Conservation (phyloP, 176 grass and related monocot genomes). For the Tuctoria greenei region DNA sequence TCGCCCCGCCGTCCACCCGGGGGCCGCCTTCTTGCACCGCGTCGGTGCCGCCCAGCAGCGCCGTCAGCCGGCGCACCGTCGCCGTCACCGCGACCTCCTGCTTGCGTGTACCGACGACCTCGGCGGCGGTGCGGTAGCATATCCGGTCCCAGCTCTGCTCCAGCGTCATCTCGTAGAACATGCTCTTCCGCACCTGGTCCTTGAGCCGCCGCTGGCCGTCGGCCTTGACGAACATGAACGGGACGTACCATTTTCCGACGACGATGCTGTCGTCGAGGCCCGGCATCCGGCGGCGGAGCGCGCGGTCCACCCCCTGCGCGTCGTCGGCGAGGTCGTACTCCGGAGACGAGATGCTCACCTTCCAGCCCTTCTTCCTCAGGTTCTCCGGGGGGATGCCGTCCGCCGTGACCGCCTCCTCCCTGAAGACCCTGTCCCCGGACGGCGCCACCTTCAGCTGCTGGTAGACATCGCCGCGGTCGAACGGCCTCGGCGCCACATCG, state of each 20-base stretch:
- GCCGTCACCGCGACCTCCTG: background rate
- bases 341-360: background rate
- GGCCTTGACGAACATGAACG: conserved; percentile 47
- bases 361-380: conserved; percentile 44
- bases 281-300: conserved; percentile 25
- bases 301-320: conserved; percentile 20
- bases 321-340: background rate
- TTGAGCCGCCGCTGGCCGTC: background rate
- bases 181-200: conserved; percentile 10
- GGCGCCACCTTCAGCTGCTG: conserved; percentile 52
- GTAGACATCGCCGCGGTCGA: conserved; percentile 48
- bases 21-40: background rate
- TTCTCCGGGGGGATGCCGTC: conserved; percentile 21
- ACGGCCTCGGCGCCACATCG: conserved; percentile 37
- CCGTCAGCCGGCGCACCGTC: conserved; percentile 1
- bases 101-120: background rate
- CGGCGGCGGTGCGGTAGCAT: background rate
- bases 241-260: conserved; percentile 47
- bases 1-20: background rate
- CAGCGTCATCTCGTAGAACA: conserved; percentile 40
- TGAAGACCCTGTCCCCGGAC: background rate
- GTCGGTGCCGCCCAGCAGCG: conserved; percentile 21
- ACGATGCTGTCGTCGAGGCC: background rate
- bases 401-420: background rate
- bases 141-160: conserved; percentile 46